Evolutionary conservation across 176 grass and related monocot genomes (phyloP).

Genomic region (Phoenix dactylifera): DNA sequence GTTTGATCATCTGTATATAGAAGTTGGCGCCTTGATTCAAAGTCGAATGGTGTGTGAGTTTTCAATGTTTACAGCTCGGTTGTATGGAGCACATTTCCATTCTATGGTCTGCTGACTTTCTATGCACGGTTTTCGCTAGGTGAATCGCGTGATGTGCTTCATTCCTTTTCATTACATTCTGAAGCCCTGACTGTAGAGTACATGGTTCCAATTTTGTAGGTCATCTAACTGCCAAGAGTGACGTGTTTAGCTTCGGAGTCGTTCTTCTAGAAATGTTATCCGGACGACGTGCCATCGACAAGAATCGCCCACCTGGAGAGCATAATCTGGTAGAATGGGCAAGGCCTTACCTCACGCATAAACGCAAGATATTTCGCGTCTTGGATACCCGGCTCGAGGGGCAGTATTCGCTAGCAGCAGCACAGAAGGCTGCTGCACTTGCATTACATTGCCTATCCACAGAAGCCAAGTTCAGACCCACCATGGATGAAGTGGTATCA

Average conservation of each 20-base stretch:
- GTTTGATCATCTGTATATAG: too few species aligned
- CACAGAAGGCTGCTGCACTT: constrained; percentile 50
- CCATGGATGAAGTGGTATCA: constrained; percentile 46
- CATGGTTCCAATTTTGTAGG: constrained; percentile 25
- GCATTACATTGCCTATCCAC: constrained; percentile 45
- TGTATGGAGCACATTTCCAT: too few species aligned
- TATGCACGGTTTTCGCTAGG: too few species aligned
- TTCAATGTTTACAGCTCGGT: too few species aligned
- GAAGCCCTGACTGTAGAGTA: neutral
- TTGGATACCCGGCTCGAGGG: constrained; percentile 59
- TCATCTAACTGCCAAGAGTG: constrained; percentile 60
- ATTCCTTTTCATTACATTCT: too few species aligned
- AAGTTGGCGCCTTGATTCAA: too few species aligned
- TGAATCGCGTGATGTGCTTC: too few species aligned
- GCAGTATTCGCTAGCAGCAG: constrained; percentile 40
- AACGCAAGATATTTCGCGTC: constrained; percentile 78
- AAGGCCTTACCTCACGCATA: constrained; percentile 56
- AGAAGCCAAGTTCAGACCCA: constrained; percentile 49
- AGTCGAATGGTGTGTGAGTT: too few species aligned
- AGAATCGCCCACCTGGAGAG: constrained; percentile 57
- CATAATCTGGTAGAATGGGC: constrained; percentile 85
- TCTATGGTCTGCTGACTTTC: too few species aligned
- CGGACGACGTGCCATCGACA: constrained; percentile 62
- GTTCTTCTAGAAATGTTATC: constrained; percentile 75
- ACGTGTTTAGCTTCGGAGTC: constrained; percentile 73